Conservation (phyloP, 441 rosid species). For the Mallotus repandus region DNA sequence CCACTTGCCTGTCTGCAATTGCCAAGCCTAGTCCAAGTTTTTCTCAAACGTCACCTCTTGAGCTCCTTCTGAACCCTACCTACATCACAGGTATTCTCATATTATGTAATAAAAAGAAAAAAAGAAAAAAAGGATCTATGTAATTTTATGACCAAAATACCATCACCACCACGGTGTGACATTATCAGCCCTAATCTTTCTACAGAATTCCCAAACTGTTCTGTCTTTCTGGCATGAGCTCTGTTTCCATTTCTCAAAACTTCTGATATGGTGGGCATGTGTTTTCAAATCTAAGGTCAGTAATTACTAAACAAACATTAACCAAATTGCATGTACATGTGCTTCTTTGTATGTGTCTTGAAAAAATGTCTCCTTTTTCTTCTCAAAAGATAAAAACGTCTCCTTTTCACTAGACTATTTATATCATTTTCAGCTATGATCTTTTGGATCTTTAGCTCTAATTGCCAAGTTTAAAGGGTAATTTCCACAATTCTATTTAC, state of each 20-base stretch:
- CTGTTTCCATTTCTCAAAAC: not conserved
- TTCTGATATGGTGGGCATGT: not conserved
- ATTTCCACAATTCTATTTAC: not conserved
- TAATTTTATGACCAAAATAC: not conserved
- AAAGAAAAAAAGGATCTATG: not conserved
- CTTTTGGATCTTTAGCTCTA: not conserved
- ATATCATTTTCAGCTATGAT: not conserved
- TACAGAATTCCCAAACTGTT: constrained; percentile 26
- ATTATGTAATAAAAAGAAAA: too few relatives aligned
- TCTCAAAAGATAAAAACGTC: too few relatives aligned
- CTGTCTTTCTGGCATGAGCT: not conserved
- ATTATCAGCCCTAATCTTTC: constrained; percentile 37
- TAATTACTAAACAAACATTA: not conserved
- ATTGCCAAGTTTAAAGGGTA: not conserved
- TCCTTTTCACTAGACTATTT: not conserved
- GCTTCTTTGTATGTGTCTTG: not conserved
- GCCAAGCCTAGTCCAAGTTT: too few relatives aligned
- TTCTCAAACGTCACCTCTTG: too few relatives aligned
- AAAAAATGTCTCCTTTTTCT: not conserved
- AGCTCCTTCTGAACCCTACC: too few relatives aligned
- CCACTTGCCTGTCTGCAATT: too few relatives aligned
- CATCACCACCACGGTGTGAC: constrained; percentile 18
- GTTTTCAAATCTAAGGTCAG: constrained; percentile 15
- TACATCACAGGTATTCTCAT: too few relatives aligned
- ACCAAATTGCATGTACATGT: not conserved